Conservation (phyloP, 202 grass and related monocot genomes). For the Carex sylvatica region DNA sequence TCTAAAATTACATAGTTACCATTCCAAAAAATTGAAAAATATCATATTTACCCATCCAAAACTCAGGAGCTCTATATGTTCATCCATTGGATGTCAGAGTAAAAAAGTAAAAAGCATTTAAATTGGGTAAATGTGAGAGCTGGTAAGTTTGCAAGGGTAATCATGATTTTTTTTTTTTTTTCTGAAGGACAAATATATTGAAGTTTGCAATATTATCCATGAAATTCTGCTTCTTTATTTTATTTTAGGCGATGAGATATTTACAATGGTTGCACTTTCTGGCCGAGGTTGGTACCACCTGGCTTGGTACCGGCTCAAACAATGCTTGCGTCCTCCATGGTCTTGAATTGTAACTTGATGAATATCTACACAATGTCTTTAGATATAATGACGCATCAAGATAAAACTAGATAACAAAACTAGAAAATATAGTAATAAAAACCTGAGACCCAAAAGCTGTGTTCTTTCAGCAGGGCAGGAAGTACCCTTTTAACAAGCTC, state of each 20-base stretch:
- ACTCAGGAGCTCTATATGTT: not conserved
- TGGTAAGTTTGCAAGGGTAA: not conserved
- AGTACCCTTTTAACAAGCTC: too few relatives aligned
- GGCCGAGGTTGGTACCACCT: slow-evolving; percentile 16
- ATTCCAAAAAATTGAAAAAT: not conserved
- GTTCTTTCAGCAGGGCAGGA: too few relatives aligned
- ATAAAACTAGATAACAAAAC: too few relatives aligned
- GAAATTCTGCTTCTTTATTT: not conserved
- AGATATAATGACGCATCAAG: too few relatives aligned
- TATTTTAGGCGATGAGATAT: slow-evolving; percentile 2
- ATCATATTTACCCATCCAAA: not conserved
- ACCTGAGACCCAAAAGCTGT: too few relatives aligned
- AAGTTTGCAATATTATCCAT: not conserved
- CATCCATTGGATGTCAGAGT: not conserved
- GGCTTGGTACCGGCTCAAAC: too few relatives aligned
- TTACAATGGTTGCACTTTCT: slow-evolving; percentile 81
- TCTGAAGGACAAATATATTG: not conserved
- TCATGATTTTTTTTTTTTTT: not conserved
- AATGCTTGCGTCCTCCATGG: too few relatives aligned
- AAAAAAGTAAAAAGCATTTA: not conserved
- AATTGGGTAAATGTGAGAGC: not conserved
- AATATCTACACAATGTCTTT: too few relatives aligned
- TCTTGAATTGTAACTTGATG: too few relatives aligned
- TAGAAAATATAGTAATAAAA: too few relatives aligned
- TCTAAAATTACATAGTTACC: not conserved